Conservation (phyloP, 108 stramenopile species). For the Skeletonema tropicum region DNA sequence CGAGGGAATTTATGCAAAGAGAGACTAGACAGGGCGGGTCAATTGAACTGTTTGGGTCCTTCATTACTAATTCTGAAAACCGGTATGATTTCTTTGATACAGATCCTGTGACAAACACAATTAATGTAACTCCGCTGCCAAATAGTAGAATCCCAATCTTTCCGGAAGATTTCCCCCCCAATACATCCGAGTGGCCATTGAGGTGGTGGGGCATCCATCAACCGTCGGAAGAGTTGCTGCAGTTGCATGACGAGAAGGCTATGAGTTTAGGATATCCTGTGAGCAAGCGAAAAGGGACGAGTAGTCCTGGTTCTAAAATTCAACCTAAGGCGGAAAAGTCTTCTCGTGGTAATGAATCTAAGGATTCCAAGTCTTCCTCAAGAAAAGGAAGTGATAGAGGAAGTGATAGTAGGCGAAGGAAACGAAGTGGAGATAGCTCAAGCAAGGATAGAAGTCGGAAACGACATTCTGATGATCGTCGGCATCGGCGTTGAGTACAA, state of each 20-base stretch:
- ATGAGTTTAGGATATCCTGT: conserved; percentile 23
- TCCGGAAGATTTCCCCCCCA: conserved; percentile 50
- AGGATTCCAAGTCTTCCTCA: neutral
- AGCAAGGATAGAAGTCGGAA: neutral
- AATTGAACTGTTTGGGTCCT: conserved; percentile 40
- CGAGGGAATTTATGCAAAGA: conserved; percentile 2
- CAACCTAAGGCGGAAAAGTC: neutral
- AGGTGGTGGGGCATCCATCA: conserved; percentile 49
- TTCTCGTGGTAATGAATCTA: neutral
- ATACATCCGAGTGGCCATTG: conserved; percentile 42
- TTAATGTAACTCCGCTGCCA: conserved; percentile 34
- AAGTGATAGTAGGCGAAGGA: neutral
- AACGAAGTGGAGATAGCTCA: neutral
- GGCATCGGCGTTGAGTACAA: neutral
- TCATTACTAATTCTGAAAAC: conserved; percentile 26
- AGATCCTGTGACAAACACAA: conserved; percentile 22
- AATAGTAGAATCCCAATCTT: conserved; percentile 45
- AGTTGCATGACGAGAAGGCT: conserved; percentile 29
- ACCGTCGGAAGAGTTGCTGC: conserved; percentile 29
- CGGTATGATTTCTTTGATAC: conserved; percentile 41
- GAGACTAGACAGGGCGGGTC: neutral
- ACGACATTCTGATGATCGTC: conserved; percentile 1
- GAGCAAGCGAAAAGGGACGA: neutral
- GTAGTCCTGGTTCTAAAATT: conserved; percentile 1
- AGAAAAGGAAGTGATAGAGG: neutral